phyloP scores from a whole-genome alignment of 2,329 filamentous ascomycete genomes.

The Rutstroemia sp. region DNA sequence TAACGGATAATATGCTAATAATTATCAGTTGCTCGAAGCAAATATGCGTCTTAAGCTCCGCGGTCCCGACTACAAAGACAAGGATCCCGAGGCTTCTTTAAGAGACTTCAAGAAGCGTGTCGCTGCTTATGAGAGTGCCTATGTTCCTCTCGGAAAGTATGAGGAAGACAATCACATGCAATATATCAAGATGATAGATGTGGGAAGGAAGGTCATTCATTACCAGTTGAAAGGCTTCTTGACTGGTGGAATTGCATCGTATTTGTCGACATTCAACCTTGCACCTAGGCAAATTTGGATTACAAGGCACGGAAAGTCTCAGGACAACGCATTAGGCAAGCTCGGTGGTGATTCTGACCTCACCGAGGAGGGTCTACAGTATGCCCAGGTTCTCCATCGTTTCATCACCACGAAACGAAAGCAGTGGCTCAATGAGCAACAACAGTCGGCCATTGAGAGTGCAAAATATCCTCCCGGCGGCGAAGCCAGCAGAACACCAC shows the following conservation, averaged over 20 bases:
- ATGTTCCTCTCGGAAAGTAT: conserved; percentile 81
- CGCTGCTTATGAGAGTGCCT: conserved; percentile 87
- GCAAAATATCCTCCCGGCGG: conserved; percentile 71
- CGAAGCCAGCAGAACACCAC: conserved; percentile 86
- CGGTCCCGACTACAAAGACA: conserved; percentile 90
- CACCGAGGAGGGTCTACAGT: conserved; percentile 71
- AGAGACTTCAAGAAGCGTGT: conserved; percentile 91
- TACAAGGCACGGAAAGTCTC: conserved; percentile 85
- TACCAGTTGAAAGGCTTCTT: conserved; percentile 89
- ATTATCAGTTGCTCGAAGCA: conserved; percentile 64
- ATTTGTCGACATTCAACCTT: conserved; percentile 93
- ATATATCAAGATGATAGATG: conserved; percentile 94
- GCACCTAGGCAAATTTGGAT: conserved; percentile 97
- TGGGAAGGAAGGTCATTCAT: conserved; percentile 87
- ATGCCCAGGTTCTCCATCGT: conserved; percentile 68
- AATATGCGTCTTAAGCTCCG: conserved; percentile 97
- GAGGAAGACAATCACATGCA: conserved; percentile 88
- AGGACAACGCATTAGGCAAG: conserved; percentile 79
- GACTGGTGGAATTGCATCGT: conserved; percentile 86
- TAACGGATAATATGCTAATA: not conserved
- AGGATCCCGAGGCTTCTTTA: conserved; percentile 78
- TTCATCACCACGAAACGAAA: conserved; percentile 79
- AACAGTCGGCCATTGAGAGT: conserved; percentile 60
- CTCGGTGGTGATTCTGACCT: conserved; percentile 87
- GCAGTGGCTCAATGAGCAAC: conserved; percentile 77